Conservation (phyloP, 192 early-diverging fungal genomes). For the Podila verticillata region DNA sequence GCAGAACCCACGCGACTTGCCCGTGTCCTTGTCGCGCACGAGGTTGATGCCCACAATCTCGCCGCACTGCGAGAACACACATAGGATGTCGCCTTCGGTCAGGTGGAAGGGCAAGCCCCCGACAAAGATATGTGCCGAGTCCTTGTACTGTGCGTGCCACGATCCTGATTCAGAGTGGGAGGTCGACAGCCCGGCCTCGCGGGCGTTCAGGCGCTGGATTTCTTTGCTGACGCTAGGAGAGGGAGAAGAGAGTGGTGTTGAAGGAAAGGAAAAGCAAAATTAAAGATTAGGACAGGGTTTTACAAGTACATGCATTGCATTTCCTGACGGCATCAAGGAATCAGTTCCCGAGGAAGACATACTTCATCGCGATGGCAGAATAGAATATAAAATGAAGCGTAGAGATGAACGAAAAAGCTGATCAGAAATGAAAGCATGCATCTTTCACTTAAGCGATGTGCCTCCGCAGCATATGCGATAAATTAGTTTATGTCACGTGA, state of each 20-base stretch:
- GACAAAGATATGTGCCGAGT: conserved; percentile 90
- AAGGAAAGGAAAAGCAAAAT: no score
- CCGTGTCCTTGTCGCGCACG: conserved; percentile 87
- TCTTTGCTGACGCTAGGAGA: conserved; percentile 79
- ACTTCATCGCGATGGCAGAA: no score
- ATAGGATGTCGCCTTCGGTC: conserved; percentile 93
- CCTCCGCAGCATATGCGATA: no score
- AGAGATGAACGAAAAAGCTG: no score
- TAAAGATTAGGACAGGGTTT: no score
- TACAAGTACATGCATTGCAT: no score
- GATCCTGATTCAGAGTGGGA: conserved; percentile 65
- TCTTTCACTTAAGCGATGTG: no score
- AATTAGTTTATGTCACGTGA: no score
- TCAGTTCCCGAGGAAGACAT: no score
- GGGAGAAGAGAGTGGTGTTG: background rate
- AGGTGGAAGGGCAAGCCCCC: conserved; percentile 86
- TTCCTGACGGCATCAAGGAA: no score
- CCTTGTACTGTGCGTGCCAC: conserved; percentile 91
- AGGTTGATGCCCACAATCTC: conserved; percentile 92
- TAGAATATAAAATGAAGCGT: no score
- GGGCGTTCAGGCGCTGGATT: conserved; percentile 83
- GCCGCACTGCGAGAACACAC: conserved; percentile 95
- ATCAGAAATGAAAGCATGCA: no score
- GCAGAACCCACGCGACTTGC: conserved; percentile 84
- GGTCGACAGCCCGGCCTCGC: conserved; percentile 69